phyloP scores from a whole-genome alignment of 331 rosid species.

The Acacia pycnantha region DNA sequence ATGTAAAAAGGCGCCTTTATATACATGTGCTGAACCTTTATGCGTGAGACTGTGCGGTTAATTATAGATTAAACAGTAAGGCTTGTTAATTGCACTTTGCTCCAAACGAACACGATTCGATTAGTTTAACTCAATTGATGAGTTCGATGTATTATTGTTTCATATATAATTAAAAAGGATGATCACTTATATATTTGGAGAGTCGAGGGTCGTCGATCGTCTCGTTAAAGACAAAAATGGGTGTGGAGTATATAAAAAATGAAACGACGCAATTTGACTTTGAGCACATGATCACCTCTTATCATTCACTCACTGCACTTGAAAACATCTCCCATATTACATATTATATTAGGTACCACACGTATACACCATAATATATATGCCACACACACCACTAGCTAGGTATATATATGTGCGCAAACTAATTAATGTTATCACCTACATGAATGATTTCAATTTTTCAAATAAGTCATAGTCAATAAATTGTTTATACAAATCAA shows the following conservation, averaged over 20 bases:
- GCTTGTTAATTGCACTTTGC: not conserved
- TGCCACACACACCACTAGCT: not conserved
- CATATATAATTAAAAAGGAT: not conserved
- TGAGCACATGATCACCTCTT: conserved; percentile 3
- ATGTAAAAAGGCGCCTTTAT: not conserved
- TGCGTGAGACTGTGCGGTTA: not conserved
- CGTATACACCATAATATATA: not conserved
- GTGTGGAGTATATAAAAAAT: not conserved
- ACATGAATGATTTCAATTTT: not conserved
- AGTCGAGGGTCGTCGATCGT: not conserved
- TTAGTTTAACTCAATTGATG: not conserved
- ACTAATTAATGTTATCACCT: not conserved
- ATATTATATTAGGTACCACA: not conserved
- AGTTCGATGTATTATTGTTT: not conserved
- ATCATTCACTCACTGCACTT: not conserved
- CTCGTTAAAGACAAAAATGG: not conserved
- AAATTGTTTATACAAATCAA: not conserved
- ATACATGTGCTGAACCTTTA: not conserved
- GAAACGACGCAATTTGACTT: not conserved
- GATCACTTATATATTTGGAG: not conserved
- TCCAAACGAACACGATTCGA: not conserved
- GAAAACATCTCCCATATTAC: not conserved
- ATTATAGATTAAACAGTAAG: no score
- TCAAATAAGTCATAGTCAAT: no score
- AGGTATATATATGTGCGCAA: not conserved